A percentile compares a stretch with the other conserved stretches of the same genome.
Evolutionary conservation across 1,139 yeast species (phyloP).

Genomic region (Blastobotrys capitulatus): DNA sequence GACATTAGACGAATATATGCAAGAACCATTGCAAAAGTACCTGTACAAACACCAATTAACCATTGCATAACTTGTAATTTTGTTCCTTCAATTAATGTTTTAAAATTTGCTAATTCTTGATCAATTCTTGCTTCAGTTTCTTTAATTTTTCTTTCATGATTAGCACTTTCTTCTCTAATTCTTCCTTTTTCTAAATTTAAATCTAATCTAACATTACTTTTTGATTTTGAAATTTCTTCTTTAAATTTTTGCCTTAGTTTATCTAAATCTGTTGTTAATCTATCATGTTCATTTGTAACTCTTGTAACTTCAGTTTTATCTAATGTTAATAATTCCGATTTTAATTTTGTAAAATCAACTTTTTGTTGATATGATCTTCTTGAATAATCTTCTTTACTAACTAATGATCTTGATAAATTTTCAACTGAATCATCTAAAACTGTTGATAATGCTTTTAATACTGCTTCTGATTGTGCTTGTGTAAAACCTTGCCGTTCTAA

Average conservation of each 20-base stretch:
- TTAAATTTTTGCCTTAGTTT: constrained; percentile 76
- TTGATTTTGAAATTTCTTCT: constrained; percentile 87
- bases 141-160: constrained; percentile 87
- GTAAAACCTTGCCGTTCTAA: constrained; percentile 69
- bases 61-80: constrained; percentile 97
- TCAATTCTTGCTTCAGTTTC: constrained; percentile 94
- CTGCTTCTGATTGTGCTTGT: constrained; percentile 72
- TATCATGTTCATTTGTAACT: constrained; percentile 82
- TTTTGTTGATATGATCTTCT: constrained; percentile 91
- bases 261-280: constrained; percentile 77
- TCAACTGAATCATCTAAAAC: constrained; percentile 81
- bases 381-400: constrained; percentile 73
- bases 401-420: constrained; percentile 68
- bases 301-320: constrained; percentile 82
- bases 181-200: constrained; percentile 91
- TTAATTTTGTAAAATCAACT: constrained; percentile 90
- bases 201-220: constrained; percentile 87
- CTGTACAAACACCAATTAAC: constrained; percentile 97
- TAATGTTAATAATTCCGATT: constrained; percentile 83
- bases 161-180: constrained; percentile 87
- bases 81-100: constrained; percentile 88
- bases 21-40: constrained; percentile 88
- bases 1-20: constrained; percentile 86
- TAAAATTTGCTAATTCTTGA: constrained; percentile 91
- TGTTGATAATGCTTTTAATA: constrained; percentile 65